These are phyloP conservation scores for Remersonia thermophila DNA, from an alignment of 2,329 filamentous ascomycete genomes.

Conservation along the genomic window DNA sequence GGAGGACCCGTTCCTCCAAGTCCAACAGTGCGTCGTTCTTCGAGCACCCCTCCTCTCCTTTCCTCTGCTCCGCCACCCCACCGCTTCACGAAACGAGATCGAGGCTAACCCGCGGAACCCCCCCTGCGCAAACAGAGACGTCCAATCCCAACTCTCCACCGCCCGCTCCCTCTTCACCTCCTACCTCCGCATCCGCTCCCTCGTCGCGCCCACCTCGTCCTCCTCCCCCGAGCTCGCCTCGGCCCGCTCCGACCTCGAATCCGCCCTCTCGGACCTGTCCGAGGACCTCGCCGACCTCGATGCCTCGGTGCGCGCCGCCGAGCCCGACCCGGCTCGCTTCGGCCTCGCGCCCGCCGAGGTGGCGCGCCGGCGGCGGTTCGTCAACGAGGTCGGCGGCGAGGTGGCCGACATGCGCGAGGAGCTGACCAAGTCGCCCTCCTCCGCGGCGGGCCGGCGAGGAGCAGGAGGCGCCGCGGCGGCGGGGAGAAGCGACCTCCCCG, in stretches of 20 bases:
- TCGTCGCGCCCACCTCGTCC: slow-evolving; percentile 50
- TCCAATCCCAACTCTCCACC: slow-evolving; percentile 67
- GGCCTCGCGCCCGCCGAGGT: slow-evolving; percentile 78
- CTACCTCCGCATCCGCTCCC: slow-evolving; percentile 88
- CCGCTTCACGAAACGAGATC: too few relatives aligned
- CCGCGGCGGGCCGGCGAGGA: neutral
- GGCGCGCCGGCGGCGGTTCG: slow-evolving; percentile 63
- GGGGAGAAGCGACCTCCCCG: slow-evolving; percentile 31
- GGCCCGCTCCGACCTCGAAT: slow-evolving; percentile 57
- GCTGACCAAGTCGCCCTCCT: slow-evolving; percentile 39
- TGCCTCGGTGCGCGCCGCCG: slow-evolving; percentile 75
- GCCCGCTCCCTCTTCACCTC: slow-evolving; percentile 84
- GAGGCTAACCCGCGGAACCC: slow-evolving; percentile 1
- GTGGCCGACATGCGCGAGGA: slow-evolving; percentile 82
- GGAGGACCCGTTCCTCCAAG: slow-evolving; percentile 60
- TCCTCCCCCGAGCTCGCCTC: slow-evolving; percentile 75
- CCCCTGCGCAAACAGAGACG: slow-evolving; percentile 50
- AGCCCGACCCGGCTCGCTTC: slow-evolving; percentile 76
- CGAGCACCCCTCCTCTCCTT: neutral
- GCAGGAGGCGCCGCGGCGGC: slow-evolving; percentile 16
- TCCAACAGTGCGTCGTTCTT: slow-evolving; percentile 45
- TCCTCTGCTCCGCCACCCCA: too few relatives aligned
- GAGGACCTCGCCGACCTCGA: slow-evolving; percentile 83
- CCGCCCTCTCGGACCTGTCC: slow-evolving; percentile 53
- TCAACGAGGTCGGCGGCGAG: slow-evolving; percentile 81